Base-by-base conservation (phyloP, 1,284 basidiomycete genomes). In the Melampsora americana region DNA sequence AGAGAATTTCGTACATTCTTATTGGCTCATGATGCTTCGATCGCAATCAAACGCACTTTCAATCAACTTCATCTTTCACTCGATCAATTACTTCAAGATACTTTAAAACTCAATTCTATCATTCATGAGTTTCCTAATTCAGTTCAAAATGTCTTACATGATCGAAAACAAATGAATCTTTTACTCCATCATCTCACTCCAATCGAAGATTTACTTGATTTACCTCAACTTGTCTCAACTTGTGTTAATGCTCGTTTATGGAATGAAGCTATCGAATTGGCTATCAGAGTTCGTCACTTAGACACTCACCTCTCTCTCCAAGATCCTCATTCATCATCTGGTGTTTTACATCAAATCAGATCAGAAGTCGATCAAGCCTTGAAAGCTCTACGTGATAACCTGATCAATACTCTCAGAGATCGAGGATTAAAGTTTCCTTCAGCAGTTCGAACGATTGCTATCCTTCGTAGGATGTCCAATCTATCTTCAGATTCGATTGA, bases 191-290 rank as follows among this genome's bases (percentile, higher is more conserved):
- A 72, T 28, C 28, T 65, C 26, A 65, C 28, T 46, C 44, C 39
- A 28, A 46, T 72, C 18, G 42, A 72, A 46, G 44, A 44, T 28
- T 65, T 72, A 46, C 14, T 72, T n/a, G 26, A 72, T 16, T 3
- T 50, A 35, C 69, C 69, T 48, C 18, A 65, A 50, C 44, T 72
- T 18, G 50, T 72, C 26, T 9, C 23, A 46, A 72, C 35, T 50
- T 61, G 59, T 50, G 61, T 65, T 18, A 72, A 48, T 32, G 18
- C 30, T 18, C 16, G 50, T 23, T 20, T 72, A 20, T 32, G 56
- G 56, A 72, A 65, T 65, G 59, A 72, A 65, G 69, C 61, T 26
- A 72, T 72, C 20, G 42, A 65, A 30, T 28, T 72, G 11, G 69
- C 60, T 46, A 5, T 42, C 30, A 70, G 59, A 70, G 23, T 70